A percentile compares a stretch with the other conserved stretches of the same genome.
phyloP scores from a whole-genome alignment of 257 asterid genomes.

The Thymus quinquecostatus region DNA sequence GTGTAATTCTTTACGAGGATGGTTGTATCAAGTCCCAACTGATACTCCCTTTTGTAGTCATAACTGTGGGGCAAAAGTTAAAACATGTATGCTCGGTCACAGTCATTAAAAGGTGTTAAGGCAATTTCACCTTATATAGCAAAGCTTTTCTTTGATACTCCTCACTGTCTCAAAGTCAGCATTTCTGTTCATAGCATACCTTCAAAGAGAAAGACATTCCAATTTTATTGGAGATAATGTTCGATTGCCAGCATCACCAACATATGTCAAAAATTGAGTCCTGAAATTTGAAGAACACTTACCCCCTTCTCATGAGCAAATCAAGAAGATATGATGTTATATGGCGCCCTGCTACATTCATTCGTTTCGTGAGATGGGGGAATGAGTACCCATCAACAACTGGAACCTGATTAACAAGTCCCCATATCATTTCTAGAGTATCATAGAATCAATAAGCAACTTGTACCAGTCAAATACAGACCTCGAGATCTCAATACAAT shows the following conservation, averaged over 20 bases:
- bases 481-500: background rate
- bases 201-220: conserved; percentile 27
- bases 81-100: background rate
- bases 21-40: conserved; percentile 95
- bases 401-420: conserved; percentile 66
- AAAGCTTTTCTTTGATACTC: conserved; percentile 92
- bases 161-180: conserved; percentile 97
- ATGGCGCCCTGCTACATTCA: conserved; percentile 97
- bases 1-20: conserved; percentile 95
- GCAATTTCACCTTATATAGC: conserved; percentile 79
- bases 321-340: conserved; percentile 92
- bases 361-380: conserved; percentile 96
- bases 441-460: background rate
- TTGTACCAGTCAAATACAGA: conserved; percentile 19
- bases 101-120: conserved; percentile 21
- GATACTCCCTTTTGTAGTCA: conserved; percentile 98
- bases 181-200: conserved; percentile 91
- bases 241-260: conserved; percentile 21
- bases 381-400: conserved; percentile 99
- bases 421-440: conserved; percentile 25
- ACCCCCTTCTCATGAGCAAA: conserved; percentile 93
- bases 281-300: conserved; percentile 34
- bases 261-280: conserved; percentile 23
- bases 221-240: conserved; percentile 26
- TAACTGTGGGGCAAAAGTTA: conserved; percentile 53